These are phyloP conservation scores for Asterionellopsis glacialis DNA, from an alignment of 108 stramenopile genomes.

Conservation along the genomic window DNA sequence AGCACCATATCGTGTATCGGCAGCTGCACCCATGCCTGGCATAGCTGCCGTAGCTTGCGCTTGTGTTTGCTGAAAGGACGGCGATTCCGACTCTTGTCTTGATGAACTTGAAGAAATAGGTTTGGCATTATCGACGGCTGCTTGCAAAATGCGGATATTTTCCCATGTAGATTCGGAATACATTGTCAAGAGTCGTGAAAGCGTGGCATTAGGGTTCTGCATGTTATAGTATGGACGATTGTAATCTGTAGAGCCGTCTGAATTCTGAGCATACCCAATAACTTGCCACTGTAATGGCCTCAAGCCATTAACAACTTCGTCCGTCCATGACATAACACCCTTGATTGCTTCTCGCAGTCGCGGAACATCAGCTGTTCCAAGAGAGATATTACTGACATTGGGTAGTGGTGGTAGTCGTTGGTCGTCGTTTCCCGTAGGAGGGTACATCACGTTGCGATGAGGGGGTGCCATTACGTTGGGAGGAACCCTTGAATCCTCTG, in stretches of 20 bases:
- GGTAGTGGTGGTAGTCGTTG: too few species aligned
- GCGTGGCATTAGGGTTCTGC: constrained; percentile 45
- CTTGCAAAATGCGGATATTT: constrained; percentile 26
- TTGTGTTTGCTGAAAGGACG: background rate
- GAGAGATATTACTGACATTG: background rate
- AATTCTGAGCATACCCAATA: constrained; percentile 47
- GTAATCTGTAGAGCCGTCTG: constrained; percentile 48
- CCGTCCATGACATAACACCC: constrained; percentile 48
- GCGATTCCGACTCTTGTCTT: background rate
- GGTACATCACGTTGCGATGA: background rate
- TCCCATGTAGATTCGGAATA: constrained; percentile 41
- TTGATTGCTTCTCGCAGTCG: constrained; percentile 40
- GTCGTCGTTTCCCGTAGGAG: background rate
- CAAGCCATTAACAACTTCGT: constrained; percentile 55
- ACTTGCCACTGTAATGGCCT: constrained; percentile 55
- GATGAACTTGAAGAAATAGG: background rate
- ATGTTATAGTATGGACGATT: constrained; percentile 54
- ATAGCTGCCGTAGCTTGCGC: background rate
- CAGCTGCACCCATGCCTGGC: background rate
- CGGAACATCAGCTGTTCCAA: constrained; percentile 7
- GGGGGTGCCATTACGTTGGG: too few species aligned
- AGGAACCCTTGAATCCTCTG: too few species aligned
- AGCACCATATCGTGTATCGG: background rate
- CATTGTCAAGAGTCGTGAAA: constrained; percentile 28
- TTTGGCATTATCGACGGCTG: constrained; percentile 28